These are phyloP conservation scores for Beauveria caledonica DNA, from an alignment of 2,329 filamentous ascomycete genomes.

Conservation along the genomic window DNA sequence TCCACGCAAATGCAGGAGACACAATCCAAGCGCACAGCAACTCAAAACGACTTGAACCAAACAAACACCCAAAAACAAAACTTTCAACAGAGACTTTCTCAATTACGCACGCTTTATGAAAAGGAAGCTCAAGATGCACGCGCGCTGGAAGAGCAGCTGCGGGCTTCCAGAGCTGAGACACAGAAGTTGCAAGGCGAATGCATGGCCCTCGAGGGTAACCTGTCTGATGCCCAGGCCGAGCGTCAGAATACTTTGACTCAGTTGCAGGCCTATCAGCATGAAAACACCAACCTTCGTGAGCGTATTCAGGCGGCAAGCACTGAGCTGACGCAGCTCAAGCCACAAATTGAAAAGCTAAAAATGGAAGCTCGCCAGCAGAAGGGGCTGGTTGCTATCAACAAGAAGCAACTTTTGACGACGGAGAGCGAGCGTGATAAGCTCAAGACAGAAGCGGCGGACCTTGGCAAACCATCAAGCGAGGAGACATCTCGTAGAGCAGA, in stretches of 20 bases:
- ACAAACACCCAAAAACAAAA: slow-evolving; percentile 83
- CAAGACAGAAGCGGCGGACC: slow-evolving; percentile 66
- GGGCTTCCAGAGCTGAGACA: slow-evolving; percentile 67
- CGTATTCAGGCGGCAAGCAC: slow-evolving; percentile 75
- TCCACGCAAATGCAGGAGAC: slow-evolving; percentile 93
- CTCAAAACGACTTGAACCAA: slow-evolving; percentile 75
- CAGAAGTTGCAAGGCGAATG: slow-evolving; percentile 78
- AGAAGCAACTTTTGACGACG: slow-evolving; percentile 87
- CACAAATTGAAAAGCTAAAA: slow-evolving; percentile 86
- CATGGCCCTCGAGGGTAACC: slow-evolving; percentile 70
- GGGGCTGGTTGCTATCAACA: slow-evolving; percentile 94
- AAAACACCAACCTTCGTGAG: slow-evolving; percentile 80
- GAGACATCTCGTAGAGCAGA: slow-evolving; percentile 47
- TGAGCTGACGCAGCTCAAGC: slow-evolving; percentile 76
- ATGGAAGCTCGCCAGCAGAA: slow-evolving; percentile 92
- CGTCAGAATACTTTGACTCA: slow-evolving; percentile 67
- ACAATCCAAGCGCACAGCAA: slow-evolving; percentile 68
- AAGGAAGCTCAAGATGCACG: slow-evolving; percentile 86
- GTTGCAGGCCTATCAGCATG: slow-evolving; percentile 78
- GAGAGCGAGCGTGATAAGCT: slow-evolving; percentile 85
- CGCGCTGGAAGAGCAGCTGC: slow-evolving; percentile 74
- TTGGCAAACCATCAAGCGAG: slow-evolving; percentile 54
- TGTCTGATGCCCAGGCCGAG: slow-evolving; percentile 74
- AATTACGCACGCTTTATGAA: slow-evolving; percentile 83
- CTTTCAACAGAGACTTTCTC: slow-evolving; percentile 79